Evolutionary conservation across 1,284 basidiomycete genomes (phyloP), one percentile per base, ranked within the genome.

Genomic region (Heterobasidion irregulare): DNA sequence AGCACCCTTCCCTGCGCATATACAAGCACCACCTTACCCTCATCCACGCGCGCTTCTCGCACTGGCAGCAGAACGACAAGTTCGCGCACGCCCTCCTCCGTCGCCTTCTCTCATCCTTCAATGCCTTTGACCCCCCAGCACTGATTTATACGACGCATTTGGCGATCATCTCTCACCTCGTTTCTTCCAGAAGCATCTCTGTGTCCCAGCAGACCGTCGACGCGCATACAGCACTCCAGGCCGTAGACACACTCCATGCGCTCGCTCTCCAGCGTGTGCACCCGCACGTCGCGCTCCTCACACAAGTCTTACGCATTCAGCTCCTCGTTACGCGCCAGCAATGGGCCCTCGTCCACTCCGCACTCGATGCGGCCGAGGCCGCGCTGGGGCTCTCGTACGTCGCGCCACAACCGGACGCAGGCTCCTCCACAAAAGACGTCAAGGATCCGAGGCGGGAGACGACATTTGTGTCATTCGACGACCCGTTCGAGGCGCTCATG

Each of bases 1-100:
- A 85, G 80, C 80, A 85, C 60, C 82, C 86, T 2, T 76, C 83
- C 8, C 71, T 89, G 9, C 73, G 78, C 52, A 66, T 74, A 15
- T 83, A 83, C 62, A 78, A 75, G 52, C 77, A 79, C 13, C 77
- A 80, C 58, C 66, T 88, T 18, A 75, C 76, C 0, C 71, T 82
- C 35, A 75, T 86, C 38, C 83, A 83, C 43, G 79, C 82, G 2
- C 79, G 77, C 45, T 70, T 84, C 9, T 75, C 83, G 0, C 66
- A 69, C 43, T 75, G 72, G 67, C 75, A 78, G 55, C 71, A 79
- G 45, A 86, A 84, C 62, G 62, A 71, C 16, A 84, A 83, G 66
- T 78, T 79, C 56, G 78, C 83, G 0, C 77, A 78, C 16, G 77
- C 74, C 7, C 70, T 78, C 35, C 67, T 86, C 44, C 76, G 79